A percentile compares a stretch with the other conserved stretches of the same genome.
These are phyloP conservation scores for Yamadazyma triangularis DNA, from an alignment of 1,139 yeast genomes.

Conservation along the genomic window DNA sequence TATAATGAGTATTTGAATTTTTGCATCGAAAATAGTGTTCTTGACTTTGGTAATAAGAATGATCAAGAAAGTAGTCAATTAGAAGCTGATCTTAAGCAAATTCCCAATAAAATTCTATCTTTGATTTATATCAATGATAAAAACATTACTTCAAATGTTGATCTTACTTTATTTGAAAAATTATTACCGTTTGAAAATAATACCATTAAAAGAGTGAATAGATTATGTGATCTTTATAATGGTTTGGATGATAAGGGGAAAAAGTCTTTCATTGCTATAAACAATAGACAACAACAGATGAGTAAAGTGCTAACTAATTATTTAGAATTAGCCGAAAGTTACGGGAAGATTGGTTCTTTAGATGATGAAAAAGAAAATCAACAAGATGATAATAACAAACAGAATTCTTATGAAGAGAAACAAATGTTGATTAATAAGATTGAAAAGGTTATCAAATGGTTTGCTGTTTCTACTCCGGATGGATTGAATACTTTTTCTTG, in stretches of 20 bases:
- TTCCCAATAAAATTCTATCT: slow-evolving; percentile 66
- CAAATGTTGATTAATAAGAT: slow-evolving; percentile 26
- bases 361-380: slow-evolving; percentile 34
- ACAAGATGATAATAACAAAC: slow-evolving; percentile 15
- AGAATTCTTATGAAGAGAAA: slow-evolving; percentile 13
- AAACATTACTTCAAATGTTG: slow-evolving; percentile 65
- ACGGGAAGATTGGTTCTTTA: slow-evolving; percentile 25
- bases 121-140: slow-evolving; percentile 73
- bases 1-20: slow-evolving; percentile 36
- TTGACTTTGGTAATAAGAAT: slow-evolving; percentile 26
- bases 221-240: slow-evolving; percentile 48
- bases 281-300: slow-evolving; percentile 62
- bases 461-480: slow-evolving; percentile 55
- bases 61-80: slow-evolving; percentile 33
- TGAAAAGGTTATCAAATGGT: slow-evolving; percentile 61
- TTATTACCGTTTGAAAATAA: slow-evolving; percentile 55
- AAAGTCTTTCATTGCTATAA: slow-evolving; percentile 64
- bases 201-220: slow-evolving; percentile 40
- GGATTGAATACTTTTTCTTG: slow-evolving; percentile 43
- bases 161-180: slow-evolving; percentile 53
- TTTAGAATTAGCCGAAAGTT: slow-evolving; percentile 29
- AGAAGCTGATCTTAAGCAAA: slow-evolving; percentile 35
- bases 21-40: slow-evolving; percentile 12
- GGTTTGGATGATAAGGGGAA: slow-evolving; percentile 54
- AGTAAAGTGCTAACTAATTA: slow-evolving; percentile 37